Evolutionary conservation across 352 stramenopile genomes (phyloP).

Genomic region (Lagenidium giganteum): DNA sequence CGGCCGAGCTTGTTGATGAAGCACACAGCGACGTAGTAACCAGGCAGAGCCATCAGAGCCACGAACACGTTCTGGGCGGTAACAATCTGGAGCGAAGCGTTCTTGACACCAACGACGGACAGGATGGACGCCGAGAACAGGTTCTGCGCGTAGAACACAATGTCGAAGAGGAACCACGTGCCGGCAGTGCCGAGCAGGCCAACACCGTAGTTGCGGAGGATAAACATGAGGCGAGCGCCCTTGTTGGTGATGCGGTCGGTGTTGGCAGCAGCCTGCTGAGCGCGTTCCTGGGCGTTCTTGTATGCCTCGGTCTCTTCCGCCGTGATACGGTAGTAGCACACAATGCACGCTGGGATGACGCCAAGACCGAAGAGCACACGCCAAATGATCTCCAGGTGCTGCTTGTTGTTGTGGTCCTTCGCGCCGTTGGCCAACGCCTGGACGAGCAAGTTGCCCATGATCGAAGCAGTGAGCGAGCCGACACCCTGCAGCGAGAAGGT

Average conservation of each 20-base stretch:
- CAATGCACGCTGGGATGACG: constrained; percentile 47
- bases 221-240: constrained; percentile 23
- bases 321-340: constrained; percentile 59
- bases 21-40: constrained; percentile 76
- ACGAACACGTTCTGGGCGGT: constrained; percentile 58
- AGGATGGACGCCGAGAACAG: constrained; percentile 74
- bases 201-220: constrained; percentile 41
- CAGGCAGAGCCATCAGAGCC: constrained; percentile 66
- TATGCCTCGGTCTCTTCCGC: constrained; percentile 56
- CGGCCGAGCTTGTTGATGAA: constrained; percentile 69
- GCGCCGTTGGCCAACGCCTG: constrained; percentile 33
- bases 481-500: constrained; percentile 67
- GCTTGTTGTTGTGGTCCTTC: constrained; percentile 26
- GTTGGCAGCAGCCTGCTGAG: constrained; percentile 1
- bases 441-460: constrained; percentile 61
- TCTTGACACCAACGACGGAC: constrained; percentile 41
- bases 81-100: constrained; percentile 42
- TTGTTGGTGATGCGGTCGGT: neutral
- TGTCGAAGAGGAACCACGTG: constrained; percentile 85
- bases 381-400: constrained; percentile 58
- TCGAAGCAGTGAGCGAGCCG: constrained; percentile 39
- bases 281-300: constrained; percentile 19
- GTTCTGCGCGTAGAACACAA: constrained; percentile 79
- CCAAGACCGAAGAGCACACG: constrained; percentile 58
- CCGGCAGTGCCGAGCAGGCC: constrained; percentile 59